phyloP scores from a whole-genome alignment of 176 grass and related monocot genomes.

The Musa schizocarpa region DNA sequence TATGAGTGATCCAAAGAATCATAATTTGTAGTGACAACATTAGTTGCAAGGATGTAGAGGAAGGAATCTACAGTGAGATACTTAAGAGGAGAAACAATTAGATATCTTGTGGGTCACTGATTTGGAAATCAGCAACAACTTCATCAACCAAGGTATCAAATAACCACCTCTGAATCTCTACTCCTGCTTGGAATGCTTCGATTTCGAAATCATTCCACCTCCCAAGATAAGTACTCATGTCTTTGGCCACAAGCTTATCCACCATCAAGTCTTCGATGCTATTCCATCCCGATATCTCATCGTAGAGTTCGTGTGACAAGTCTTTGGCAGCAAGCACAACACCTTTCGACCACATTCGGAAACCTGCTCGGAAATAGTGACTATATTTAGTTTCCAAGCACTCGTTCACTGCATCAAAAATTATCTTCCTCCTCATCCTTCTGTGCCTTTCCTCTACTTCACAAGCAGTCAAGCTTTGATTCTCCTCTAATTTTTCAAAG shows the following conservation, averaged over 20 bases:
- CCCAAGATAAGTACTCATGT: slow-evolving; percentile 68
- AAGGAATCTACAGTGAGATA: not conserved
- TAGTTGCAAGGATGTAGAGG: not conserved
- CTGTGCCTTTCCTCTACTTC: slow-evolving; percentile 35
- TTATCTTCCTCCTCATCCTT: slow-evolving; percentile 45
- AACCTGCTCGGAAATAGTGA: slow-evolving; percentile 62
- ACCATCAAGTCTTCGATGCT: slow-evolving; percentile 78
- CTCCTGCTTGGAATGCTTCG: slow-evolving; percentile 49
- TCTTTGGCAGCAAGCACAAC: slow-evolving; percentile 40
- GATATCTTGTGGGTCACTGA: not conserved
- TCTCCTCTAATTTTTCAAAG: slow-evolving; percentile 38
- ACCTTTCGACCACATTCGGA: slow-evolving; percentile 60
- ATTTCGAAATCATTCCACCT: slow-evolving; percentile 80
- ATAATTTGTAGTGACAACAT: not conserved
- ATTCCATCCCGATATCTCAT: slow-evolving; percentile 61
- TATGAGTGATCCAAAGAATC: not conserved
- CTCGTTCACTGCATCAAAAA: slow-evolving; percentile 69
- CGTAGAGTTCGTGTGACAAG: slow-evolving; percentile 47
- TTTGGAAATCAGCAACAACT: slow-evolving; percentile 43
- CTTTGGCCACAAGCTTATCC: slow-evolving; percentile 75
- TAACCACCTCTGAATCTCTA: slow-evolving; percentile 42
- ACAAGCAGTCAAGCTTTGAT: slow-evolving; percentile 15
- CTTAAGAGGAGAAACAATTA: not conserved
- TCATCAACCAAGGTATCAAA: slow-evolving; percentile 58
- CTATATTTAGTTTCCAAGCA: slow-evolving; percentile 50